phyloP scores from a whole-genome alignment of 179 eudicot genomes.

The Nepenthes alata region DNA sequence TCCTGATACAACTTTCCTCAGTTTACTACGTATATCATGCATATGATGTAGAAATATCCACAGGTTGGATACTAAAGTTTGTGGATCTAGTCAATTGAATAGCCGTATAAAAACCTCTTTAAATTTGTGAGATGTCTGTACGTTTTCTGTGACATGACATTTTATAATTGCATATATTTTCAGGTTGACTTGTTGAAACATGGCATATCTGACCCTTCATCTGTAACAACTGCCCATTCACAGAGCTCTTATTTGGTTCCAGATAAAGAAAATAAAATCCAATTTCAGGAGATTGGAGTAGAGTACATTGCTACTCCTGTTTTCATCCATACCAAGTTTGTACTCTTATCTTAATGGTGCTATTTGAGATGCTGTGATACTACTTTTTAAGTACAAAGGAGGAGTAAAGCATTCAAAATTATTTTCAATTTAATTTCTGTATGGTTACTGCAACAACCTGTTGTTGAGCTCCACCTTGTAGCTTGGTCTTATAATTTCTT shows the following conservation, averaged over 20 bases:
- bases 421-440: too few species aligned
- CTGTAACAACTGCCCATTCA: slow-evolving; percentile 35
- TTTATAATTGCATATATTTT: slow-evolving; percentile 8
- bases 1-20: too few species aligned
- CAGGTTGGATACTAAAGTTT: too few species aligned
- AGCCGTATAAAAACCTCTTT: too few species aligned
- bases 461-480: too few species aligned
- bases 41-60: too few species aligned
- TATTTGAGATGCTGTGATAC: not conserved
- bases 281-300: slow-evolving; percentile 51
- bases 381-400: not conserved
- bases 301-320: slow-evolving; percentile 70
- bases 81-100: too few species aligned
- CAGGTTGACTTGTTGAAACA: slow-evolving; percentile 95
- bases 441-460: too few species aligned
- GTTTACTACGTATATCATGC: too few species aligned
- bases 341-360: not conserved
- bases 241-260: slow-evolving; percentile 45
- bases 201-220: slow-evolving; percentile 83
- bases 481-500: too few species aligned
- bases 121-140: too few species aligned
- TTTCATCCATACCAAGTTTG: slow-evolving; percentile 79
- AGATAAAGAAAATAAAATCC: slow-evolving; percentile 64
- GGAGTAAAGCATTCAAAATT: not conserved
- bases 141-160: not conserved